Base-by-base conservation (phyloP, 257 asterid species). In the Jasminum sambac region DNA sequence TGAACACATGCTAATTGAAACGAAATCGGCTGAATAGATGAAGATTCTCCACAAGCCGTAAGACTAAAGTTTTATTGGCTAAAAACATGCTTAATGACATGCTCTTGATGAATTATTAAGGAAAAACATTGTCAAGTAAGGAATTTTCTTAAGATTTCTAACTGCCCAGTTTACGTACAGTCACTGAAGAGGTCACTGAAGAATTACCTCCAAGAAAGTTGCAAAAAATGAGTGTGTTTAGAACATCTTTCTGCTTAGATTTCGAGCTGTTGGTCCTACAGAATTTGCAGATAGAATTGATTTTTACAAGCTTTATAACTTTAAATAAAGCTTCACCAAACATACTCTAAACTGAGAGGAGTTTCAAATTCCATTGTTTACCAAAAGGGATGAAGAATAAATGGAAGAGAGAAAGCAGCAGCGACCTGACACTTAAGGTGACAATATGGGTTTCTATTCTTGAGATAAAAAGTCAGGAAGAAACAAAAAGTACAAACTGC, bases 311-410 rank as follows among this genome's bases (percentile, higher is more conserved):
- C 19, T 42, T 44, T 0, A 12, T 4, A 43, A n/a, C 52, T 14
- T 14, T 5, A 44, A 44, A 30, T 30, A 14, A 44, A 44, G 55
- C 55, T 44, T 44, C n/a, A 12, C 55, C 55, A 14, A 44, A 44
- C 14, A 14, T 44, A 44, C 6, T 46, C 52, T 11, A 43, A 43
- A 43, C 3, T 21, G 30, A 52, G 10, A 17, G 61, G 5, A 52
- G 25, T 0, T 13, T 52, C 61, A 21, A 52, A 21, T 52, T 21
- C 12, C 61, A 8, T 52, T 52, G 2, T 21, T 17, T 52, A 52
- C 30, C 61, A 52, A 10, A 52, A 52, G 19, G 61, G 61, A 52
- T 52, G 30, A 52, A n/a, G 61, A 52, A 52, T 21, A 52, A 52
- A 21, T 5, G 13, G 1, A n/a, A 52, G 4, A 12, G 7, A 21